A percentile compares a stretch with the other conserved stretches of the same genome.
phyloP scores from a whole-genome alignment of 495 filamentous ascomycete genomes.

The Penicillium goetzii region DNA sequence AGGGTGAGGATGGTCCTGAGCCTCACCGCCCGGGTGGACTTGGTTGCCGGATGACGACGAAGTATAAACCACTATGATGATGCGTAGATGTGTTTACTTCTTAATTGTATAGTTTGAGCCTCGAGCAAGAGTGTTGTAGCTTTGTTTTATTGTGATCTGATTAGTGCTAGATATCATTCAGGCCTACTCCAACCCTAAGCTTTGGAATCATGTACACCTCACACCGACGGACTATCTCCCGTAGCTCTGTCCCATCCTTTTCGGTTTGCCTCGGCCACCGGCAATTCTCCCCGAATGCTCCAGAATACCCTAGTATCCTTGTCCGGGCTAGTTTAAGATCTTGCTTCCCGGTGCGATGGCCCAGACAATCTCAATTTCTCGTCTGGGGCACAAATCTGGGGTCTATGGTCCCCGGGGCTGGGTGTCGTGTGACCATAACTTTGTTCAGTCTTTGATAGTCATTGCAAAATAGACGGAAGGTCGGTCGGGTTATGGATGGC shows the following conservation, averaged over 20 bases:
- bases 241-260: background rate
- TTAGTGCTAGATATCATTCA: background rate
- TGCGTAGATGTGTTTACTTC: background rate
- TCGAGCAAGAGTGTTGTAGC: background rate
- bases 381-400: background rate
- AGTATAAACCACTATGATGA: background rate
- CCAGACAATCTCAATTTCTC: background rate
- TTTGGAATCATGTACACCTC: background rate
- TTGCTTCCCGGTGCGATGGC: background rate
- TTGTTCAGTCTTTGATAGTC: constrained; percentile 9
- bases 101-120: background rate
- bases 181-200: background rate
- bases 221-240: background rate
- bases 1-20: background rate
- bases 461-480: constrained; percentile 15
- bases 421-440: constrained; percentile 20
- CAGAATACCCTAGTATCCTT: background rate
- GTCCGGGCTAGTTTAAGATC: constrained; percentile 4
- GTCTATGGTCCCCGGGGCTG: background rate
- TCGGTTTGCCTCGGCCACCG: constrained; percentile 10
- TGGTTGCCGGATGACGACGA: background rate
- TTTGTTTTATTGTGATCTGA: background rate
- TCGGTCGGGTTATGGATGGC: constrained; percentile 15
- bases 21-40: constrained; percentile 23
- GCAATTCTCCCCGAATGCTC: constrained; percentile 17